phyloP scores from a whole-genome alignment of 1,139 yeast genomes.

The Candida gigantensis region DNA sequence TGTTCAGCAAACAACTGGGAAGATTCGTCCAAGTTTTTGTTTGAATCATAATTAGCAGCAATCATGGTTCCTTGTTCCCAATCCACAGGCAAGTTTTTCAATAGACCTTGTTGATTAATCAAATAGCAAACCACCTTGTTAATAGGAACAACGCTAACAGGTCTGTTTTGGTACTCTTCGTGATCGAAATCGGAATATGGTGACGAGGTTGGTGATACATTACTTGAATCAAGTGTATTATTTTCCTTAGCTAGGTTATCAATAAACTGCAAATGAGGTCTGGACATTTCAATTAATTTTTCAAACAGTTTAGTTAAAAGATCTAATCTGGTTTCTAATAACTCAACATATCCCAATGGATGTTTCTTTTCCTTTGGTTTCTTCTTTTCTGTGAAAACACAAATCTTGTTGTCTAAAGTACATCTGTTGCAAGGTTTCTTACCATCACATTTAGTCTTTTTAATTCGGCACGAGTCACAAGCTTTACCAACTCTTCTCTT shows the following conservation, averaged over 20 bases:
- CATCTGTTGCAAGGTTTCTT: slow-evolving; percentile 75
- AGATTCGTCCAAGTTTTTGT: slow-evolving; percentile 25
- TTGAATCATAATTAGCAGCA: slow-evolving; percentile 34
- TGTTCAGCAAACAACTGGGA: slow-evolving; percentile 37
- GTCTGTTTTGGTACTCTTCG: slow-evolving; percentile 4
- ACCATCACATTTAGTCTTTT: slow-evolving; percentile 78
- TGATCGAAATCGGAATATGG: slow-evolving; percentile 11
- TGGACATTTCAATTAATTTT: slow-evolving; percentile 36
- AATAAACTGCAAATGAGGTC: slow-evolving; percentile 36
- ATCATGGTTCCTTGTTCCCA: slow-evolving; percentile 48
- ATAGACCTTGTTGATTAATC: slow-evolving; percentile 37
- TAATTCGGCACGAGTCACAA: slow-evolving; percentile 76
- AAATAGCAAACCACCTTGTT: slow-evolving; percentile 50
- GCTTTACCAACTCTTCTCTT: slow-evolving; percentile 81
- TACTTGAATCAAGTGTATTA: slow-evolving; percentile 3
- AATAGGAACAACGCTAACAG: slow-evolving; percentile 39
- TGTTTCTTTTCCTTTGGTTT: slow-evolving; percentile 61
- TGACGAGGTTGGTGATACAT: slow-evolving; percentile 12
- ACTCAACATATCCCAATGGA: slow-evolving; percentile 68
- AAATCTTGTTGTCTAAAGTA: slow-evolving; percentile 66
- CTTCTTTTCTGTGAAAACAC: slow-evolving; percentile 72
- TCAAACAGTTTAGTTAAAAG: slow-evolving; percentile 59
- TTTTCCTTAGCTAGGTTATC: slow-evolving; percentile 10
- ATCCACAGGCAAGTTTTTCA: slow-evolving; percentile 41
- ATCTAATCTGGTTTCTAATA: slow-evolving; percentile 67